A percentile compares a stretch with the other conserved stretches of the same genome.
Conservation (phyloP, 257 asterid genomes). For the Plantago ovata region DNA sequence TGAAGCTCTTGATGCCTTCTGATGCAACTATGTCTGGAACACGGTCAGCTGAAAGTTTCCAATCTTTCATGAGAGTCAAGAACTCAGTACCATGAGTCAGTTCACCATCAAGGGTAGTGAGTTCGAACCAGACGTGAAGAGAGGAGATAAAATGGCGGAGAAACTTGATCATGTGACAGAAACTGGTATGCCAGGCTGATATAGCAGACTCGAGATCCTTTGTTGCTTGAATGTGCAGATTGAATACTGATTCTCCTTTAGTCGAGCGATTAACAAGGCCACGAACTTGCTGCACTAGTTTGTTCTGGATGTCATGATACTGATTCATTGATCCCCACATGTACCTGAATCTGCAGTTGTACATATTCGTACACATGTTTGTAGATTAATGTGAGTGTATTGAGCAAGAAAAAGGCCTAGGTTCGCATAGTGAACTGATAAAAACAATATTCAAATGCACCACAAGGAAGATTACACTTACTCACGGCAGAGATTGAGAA, state of each 20-base stretch:
- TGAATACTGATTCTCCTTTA: slow-evolving; percentile 68
- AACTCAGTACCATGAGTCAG: slow-evolving; percentile 37
- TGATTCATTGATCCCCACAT: slow-evolving; percentile 98
- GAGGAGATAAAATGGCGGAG: slow-evolving; percentile 68
- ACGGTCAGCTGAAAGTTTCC: slow-evolving; percentile 87
- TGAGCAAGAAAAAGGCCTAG: too few relatives aligned
- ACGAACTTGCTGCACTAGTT: slow-evolving; percentile 86
- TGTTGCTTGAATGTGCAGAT: slow-evolving; percentile 86
- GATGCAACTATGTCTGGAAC: slow-evolving; percentile 93
- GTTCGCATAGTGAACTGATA: too few relatives aligned
- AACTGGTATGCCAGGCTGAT: slow-evolving; percentile 80
- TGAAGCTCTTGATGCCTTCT: slow-evolving; percentile 91
- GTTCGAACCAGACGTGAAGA: slow-evolving; percentile 88
- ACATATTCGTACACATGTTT: too few relatives aligned
- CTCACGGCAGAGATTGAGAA: slow-evolving; percentile 97
- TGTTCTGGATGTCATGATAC: slow-evolving; percentile 76
- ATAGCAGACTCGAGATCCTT: slow-evolving; percentile 88
- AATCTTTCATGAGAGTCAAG: slow-evolving; percentile 70
- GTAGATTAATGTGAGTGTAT: too few relatives aligned
- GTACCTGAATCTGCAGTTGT: slow-evolving; percentile 74
- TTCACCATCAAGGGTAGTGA: slow-evolving; percentile 50
- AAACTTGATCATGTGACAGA: slow-evolving; percentile 68
- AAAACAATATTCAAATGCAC: too few relatives aligned
- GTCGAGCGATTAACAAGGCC: slow-evolving; percentile 60
- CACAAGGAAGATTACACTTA: slow-evolving; percentile 31